Percentiles rank a stretch among this genome's conserved stretches.
phyloP scores from a whole-genome alignment of 495 filamentous ascomycete species.

The Neurospora sp. region DNA sequence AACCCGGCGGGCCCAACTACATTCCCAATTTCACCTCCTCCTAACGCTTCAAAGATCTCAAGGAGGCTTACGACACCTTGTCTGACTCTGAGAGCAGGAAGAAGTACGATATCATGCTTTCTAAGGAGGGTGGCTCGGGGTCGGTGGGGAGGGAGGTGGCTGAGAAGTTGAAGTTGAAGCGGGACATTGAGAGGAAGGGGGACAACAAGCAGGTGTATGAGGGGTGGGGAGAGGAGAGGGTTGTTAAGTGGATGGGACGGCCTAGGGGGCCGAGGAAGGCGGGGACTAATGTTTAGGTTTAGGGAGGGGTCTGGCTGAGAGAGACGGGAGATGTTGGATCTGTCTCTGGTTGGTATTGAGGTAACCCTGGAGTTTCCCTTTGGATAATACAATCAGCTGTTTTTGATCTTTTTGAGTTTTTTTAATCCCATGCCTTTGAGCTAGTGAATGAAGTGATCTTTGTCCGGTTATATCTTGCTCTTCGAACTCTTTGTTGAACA shows the following conservation, averaged over 20 bases:
- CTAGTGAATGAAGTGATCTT: too few relatives aligned
- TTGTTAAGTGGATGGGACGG: background rate
- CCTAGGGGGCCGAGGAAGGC: background rate
- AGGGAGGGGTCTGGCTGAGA: too few relatives aligned
- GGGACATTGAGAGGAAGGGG: background rate
- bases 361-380: background rate
- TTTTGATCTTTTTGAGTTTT: background rate
- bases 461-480: background rate
- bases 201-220: background rate
- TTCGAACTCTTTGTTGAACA: background rate
- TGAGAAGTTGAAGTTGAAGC: background rate
- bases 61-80: background rate
- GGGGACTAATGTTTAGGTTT: background rate
- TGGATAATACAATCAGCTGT: background rate
- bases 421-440: background rate
- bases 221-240: background rate
- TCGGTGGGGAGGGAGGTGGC: too few relatives aligned
- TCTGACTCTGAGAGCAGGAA: background rate
- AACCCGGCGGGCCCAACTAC: background rate
- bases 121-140: background rate
- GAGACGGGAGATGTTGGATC: too few relatives aligned
- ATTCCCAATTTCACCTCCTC: background rate
- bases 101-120: background rate
- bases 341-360: background rate
- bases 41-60: background rate